Base-by-base conservation (phyloP, 164 flowering plant species). In the Euptelea pleiosperma region DNA sequence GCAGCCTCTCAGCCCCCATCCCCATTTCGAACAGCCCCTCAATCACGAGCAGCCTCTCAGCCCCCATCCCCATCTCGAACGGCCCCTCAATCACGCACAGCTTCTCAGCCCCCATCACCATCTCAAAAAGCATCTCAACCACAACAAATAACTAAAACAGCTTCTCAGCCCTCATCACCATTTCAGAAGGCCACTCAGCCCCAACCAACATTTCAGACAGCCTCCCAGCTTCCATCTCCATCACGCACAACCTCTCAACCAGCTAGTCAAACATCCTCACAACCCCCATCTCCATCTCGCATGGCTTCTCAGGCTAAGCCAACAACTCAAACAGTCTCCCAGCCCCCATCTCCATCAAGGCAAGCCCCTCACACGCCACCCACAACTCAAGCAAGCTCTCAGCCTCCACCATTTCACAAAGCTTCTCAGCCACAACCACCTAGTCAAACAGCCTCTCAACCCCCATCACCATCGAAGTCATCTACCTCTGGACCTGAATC, bases 141-240 rank as follows among this genome's bases (percentile, higher is more conserved):
- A 21, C 58, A n/a, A 52, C n/a, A n/a, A n/a, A n/a, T n/a, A n/a
- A n/a, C n/a, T n/a, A n/a, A n/a, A n/a, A n/a, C n/a, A n/a, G 29
- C 19, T 12, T 33, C 57, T 33, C 52, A 42, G 34, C 54, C 60
- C 1, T 7, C 41, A 28, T 29, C 53, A 28, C 53, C 53, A 28
- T 14, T 35, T 39, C 53, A 33, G 43, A 57, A 14, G 5, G 9
- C 26, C n/a, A n/a, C n/a, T n/a, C n/a, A n/a, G n/a, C n/a, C n/a
- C 24, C 56, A 64, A 46, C 57, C 52, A 33, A 50, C 47, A 41
- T 66, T 78, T 8, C 60, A 74, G 60, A 26, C 69, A 24, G 36
- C 53, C 30, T 53, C 10, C 12, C 55, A 63, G 37, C 57, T 60
- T 40, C 63, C 30, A 36, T 52, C 44, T 19, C 55, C 63, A n/a